Conservation (phyloP, 495 filamentous ascomycete genomes). For the Talaromyces adpressus region DNA sequence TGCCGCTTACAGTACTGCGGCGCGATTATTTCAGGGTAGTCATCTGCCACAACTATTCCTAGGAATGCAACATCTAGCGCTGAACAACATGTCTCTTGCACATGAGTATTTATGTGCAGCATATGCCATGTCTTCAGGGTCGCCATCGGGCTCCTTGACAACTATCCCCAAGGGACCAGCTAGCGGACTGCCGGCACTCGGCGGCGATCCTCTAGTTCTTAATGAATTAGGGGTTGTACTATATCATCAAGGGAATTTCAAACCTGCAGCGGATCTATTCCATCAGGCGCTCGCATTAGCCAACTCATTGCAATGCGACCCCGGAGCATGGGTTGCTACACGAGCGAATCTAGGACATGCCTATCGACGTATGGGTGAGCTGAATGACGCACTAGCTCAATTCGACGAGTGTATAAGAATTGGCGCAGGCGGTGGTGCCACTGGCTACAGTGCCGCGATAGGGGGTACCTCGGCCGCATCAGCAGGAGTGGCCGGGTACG, state of each 20-base stretch:
- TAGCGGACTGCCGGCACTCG: slow-evolving; percentile 44
- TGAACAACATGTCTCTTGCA: slow-evolving; percentile 93
- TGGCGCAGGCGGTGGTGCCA: slow-evolving; percentile 61
- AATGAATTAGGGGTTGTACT: slow-evolving; percentile 94
- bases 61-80: slow-evolving; percentile 94
- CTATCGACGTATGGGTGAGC: slow-evolving; percentile 61
- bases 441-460: slow-evolving; percentile 34
- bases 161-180: slow-evolving; percentile 27
- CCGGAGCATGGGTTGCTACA: slow-evolving; percentile 78
- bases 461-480: slow-evolving; percentile 31
- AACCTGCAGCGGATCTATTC: slow-evolving; percentile 68
- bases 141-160: slow-evolving; percentile 29
- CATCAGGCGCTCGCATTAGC: slow-evolving; percentile 66
- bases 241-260: slow-evolving; percentile 80
- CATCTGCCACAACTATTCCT: slow-evolving; percentile 95
- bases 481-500: slow-evolving; percentile 37
- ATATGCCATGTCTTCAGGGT: slow-evolving; percentile 60
- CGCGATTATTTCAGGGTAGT: slow-evolving; percentile 91
- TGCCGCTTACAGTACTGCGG: slow-evolving; percentile 93
- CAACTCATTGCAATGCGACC: slow-evolving; percentile 70
- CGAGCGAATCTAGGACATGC: slow-evolving; percentile 87
- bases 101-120: slow-evolving; percentile 91
- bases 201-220: slow-evolving; percentile 75
- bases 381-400: slow-evolving; percentile 64
- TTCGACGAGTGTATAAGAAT: slow-evolving; percentile 78